A percentile compares a stretch with the other conserved stretches of the same genome.
Conservation (phyloP, 345 rosid genomes). For the Brassica cretica region DNA sequence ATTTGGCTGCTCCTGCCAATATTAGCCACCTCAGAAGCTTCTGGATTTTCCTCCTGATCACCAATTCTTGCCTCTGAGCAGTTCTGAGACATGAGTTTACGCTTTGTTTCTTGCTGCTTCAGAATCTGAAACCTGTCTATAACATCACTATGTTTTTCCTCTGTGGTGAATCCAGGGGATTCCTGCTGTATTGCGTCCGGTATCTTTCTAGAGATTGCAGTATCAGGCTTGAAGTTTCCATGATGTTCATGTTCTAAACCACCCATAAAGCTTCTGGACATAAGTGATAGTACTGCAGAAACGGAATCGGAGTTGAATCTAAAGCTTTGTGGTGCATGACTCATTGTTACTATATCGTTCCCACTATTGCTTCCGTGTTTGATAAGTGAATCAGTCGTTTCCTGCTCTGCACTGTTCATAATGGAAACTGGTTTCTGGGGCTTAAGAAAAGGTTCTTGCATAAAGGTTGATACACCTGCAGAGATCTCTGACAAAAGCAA, state of each 20-base stretch:
- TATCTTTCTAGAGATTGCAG: conserved; percentile 11
- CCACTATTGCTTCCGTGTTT: conserved; percentile 8
- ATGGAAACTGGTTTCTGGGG: conserved; percentile 26
- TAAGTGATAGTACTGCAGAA: conserved; percentile 17
- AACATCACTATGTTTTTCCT: conserved; percentile 48
- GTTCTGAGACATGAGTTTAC: conserved; percentile 24
- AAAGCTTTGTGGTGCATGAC: conserved; percentile 23
- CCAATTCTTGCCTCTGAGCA: neutral
- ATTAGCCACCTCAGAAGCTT: conserved; percentile 34
- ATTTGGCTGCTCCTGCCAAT: conserved; percentile 30
- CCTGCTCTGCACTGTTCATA: conserved; percentile 12
- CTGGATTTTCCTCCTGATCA: conserved; percentile 20
- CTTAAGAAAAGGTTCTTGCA: conserved; percentile 22
- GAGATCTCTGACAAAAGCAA: conserved; percentile 28
- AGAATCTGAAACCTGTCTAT: conserved; percentile 52
- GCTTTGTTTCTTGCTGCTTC: conserved; percentile 31
- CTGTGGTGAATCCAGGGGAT: conserved; percentile 17
- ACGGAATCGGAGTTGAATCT: conserved; percentile 22
- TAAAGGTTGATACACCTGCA: conserved; percentile 20
- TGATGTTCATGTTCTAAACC: conserved; percentile 14
- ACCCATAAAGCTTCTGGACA: conserved; percentile 29
- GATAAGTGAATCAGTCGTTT: conserved; percentile 14
- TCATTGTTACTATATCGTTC: conserved; percentile 19
- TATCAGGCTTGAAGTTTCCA: conserved; percentile 35
- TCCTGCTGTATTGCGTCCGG: conserved; percentile 12